Percentiles rank a stretch among this genome's conserved stretches.
Conservation (phyloP, 2,329 filamentous ascomycete species). For the Pseudogymnoascus verrucosus region DNA sequence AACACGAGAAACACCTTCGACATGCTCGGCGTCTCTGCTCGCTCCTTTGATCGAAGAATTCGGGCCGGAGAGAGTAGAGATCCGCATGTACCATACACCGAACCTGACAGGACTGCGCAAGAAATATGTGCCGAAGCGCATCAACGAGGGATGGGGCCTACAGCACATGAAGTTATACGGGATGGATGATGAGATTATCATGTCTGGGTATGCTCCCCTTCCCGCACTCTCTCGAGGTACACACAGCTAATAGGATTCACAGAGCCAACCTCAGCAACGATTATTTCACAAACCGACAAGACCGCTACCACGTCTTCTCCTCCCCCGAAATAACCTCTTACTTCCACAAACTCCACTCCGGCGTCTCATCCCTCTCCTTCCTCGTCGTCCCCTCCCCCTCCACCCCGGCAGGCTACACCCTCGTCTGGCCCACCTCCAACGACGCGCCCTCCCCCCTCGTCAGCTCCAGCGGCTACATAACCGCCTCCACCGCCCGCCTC, state of each 20-base stretch:
- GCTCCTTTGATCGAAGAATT: conserved; percentile 79
- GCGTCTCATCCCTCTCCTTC: conserved; percentile 75
- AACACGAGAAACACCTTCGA: conserved; percentile 77
- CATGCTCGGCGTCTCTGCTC: conserved; percentile 82
- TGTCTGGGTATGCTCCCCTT: conserved; percentile 60
- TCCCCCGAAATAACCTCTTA: conserved; percentile 74
- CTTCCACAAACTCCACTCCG: conserved; percentile 69
- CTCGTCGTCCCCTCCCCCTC: conserved; percentile 56
- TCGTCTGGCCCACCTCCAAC: conserved; percentile 71
- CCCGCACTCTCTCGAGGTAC: not conserved
- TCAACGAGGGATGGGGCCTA: conserved; percentile 96
- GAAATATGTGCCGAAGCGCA: conserved; percentile 72
- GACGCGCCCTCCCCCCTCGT: conserved; percentile 66
- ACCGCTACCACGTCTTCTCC: conserved; percentile 86
- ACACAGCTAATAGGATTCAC: not conserved
- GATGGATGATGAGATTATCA: conserved; percentile 87
- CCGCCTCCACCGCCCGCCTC: conserved; percentile 59
- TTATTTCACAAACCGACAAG: conserved; percentile 94
- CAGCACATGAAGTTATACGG: conserved; percentile 99
- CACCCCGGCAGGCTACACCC: conserved; percentile 47
- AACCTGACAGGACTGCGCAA: conserved; percentile 86
- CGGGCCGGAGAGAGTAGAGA: conserved; percentile 73
- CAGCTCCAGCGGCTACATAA: conserved; percentile 60
- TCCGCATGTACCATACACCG: conserved; percentile 97
- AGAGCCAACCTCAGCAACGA: conserved; percentile 83